phyloP scores from a whole-genome alignment of 345 rosid genomes.

The Bruguiera gymnorhiza region DNA sequence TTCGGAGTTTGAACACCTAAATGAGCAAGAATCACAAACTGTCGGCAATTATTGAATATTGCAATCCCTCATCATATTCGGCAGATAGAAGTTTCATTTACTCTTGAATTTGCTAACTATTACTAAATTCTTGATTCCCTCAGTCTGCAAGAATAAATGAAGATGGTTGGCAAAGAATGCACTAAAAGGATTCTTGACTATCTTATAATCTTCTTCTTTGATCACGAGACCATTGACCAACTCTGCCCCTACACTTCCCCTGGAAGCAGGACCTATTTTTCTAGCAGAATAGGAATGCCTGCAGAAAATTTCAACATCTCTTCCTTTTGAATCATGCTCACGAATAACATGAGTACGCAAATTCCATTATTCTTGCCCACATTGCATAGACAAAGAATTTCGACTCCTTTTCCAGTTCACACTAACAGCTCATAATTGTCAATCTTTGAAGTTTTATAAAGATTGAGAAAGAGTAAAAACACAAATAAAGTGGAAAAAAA shows the following conservation, averaged over 20 bases:
- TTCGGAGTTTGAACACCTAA: slow-evolving; percentile 84
- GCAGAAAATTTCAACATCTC: slow-evolving; percentile 75
- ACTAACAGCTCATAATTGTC: too few species aligned
- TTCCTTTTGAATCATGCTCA: slow-evolving; percentile 69
- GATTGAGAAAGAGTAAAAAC: too few species aligned
- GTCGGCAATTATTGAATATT: neutral
- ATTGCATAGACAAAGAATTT: too few species aligned
- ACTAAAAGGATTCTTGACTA: slow-evolving; percentile 82
- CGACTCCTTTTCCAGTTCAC: too few species aligned
- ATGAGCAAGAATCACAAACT: neutral
- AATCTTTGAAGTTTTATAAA: too few species aligned
- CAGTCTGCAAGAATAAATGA: slow-evolving; percentile 56
- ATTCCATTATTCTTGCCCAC: too few species aligned
- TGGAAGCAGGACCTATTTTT: slow-evolving; percentile 52
- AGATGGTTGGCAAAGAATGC: slow-evolving; percentile 78
- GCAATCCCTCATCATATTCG: neutral
- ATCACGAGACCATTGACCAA: slow-evolving; percentile 67
- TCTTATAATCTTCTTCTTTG: slow-evolving; percentile 68
- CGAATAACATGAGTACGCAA: slow-evolving; percentile 52
- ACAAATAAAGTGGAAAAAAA: too few species aligned
- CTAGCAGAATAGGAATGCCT: slow-evolving; percentile 49
- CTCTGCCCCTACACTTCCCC: slow-evolving; percentile 60
- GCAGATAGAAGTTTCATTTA: too few species aligned
- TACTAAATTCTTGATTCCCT: slow-evolving; percentile 48
- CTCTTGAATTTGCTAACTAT: slow-evolving; percentile 31